These are phyloP conservation scores for Acanthamoeba sp. DNA, from an alignment of 208 protist genomes.

Conservation along the genomic window DNA sequence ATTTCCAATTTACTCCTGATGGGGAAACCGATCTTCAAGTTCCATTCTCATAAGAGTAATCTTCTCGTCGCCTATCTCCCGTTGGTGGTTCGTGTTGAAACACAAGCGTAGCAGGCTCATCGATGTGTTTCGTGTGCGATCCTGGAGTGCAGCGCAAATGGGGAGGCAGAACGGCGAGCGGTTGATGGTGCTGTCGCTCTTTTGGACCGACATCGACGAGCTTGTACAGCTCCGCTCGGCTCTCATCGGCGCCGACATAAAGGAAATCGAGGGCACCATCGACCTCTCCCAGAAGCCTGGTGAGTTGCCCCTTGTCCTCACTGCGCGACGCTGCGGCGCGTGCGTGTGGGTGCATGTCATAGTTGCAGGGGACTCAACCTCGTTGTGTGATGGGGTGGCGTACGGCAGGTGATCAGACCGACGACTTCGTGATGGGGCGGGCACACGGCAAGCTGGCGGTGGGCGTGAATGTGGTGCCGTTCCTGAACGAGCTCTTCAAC, in stretches of 20 bases:
- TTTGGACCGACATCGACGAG: conserved; percentile 39
- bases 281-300: conserved; percentile 16
- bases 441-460: background rate
- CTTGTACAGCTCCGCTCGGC: conserved; percentile 7
- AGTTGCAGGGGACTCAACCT: no score
- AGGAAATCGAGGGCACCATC: conserved; percentile 28
- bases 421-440: conserved; percentile 33
- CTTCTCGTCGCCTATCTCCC: background rate
- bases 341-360: no score
- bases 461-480: conserved; percentile 20
- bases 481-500: conserved; percentile 19
- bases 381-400: no score
- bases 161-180: conserved; percentile 15
- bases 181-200: conserved; percentile 11
- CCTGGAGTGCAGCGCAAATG: conserved; percentile 15
- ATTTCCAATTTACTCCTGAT: conserved; percentile 27
- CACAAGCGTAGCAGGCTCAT: no score
- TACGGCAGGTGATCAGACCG: conserved; percentile 2
- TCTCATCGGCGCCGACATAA: conserved; percentile 1
- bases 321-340: no score
- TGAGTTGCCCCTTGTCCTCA: background rate
- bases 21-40: conserved; percentile 56
- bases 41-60: conserved; percentile 65
- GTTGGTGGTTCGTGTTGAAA: no score
- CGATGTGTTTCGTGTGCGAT: background rate